These are phyloP conservation scores for Rhizoclosmatium hyalinum DNA, from an alignment of 371 early-diverging fungal species.

Conservation along the genomic window DNA sequence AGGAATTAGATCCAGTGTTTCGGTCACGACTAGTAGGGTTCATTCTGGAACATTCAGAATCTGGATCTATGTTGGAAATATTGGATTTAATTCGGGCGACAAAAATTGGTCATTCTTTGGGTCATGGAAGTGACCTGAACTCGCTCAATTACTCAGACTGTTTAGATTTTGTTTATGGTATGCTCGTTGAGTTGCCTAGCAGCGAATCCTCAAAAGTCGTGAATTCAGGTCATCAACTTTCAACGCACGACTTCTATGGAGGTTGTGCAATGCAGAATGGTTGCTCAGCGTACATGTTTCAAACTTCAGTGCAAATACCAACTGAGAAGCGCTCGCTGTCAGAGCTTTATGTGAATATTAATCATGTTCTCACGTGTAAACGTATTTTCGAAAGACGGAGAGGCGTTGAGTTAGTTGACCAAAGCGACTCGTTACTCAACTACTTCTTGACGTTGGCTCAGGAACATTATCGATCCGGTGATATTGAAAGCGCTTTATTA, in stretches of 20 bases:
- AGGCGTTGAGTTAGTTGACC: not conserved
- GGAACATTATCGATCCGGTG: conserved; percentile 21
- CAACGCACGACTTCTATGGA: conserved; percentile 15
- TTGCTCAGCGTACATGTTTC: not conserved
- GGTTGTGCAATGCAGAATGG: no score
- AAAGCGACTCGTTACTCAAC: not conserved
- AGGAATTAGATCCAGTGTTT: not conserved
- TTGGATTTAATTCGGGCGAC: conserved; percentile 20
- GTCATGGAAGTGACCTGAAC: conserved; percentile 36
- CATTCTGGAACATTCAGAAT: conserved; percentile 29
- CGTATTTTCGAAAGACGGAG: conserved; percentile 11
- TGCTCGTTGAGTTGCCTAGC: conserved; percentile 8
- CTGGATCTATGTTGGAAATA: conserved; percentile 22
- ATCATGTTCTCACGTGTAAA: conserved; percentile 11
- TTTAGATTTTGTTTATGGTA: conserved; percentile 11
- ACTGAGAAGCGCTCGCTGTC: not conserved
- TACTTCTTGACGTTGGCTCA: conserved; percentile 7
- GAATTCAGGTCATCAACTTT: not conserved
- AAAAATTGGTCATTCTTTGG: conserved; percentile 56
- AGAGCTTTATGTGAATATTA: conserved; percentile 15
- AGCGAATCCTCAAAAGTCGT: not conserved
- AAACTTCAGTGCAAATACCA: not conserved
- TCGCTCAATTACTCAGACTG: conserved; percentile 4
- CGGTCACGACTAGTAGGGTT: conserved; percentile 25
- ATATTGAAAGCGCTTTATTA: conserved; percentile 22